A percentile compares a stretch with the other conserved stretches of the same genome.
Conservation (phyloP, 2,329 filamentous ascomycete species). For the Bretziella fagacearum region DNA sequence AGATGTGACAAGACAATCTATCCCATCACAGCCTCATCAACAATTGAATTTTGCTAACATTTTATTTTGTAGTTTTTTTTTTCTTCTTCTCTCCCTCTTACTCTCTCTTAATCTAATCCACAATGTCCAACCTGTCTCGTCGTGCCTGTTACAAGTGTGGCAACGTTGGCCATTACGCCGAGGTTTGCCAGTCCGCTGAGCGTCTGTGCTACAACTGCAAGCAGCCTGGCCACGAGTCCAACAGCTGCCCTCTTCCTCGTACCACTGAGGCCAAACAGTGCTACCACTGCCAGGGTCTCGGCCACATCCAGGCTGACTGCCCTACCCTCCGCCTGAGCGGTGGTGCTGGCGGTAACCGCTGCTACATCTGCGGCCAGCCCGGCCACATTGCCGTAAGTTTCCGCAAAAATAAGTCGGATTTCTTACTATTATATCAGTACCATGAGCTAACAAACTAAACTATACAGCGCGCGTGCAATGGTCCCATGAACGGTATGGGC, state of each 20-base stretch:
- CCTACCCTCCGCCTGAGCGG: conserved; percentile 86
- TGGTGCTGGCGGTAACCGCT: conserved; percentile 65
- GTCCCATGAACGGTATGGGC: conserved; percentile 52
- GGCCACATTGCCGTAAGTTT: conserved; percentile 72
- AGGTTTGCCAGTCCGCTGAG: conserved; percentile 96
- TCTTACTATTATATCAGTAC: no score
- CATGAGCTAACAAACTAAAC: conserved; percentile 4
- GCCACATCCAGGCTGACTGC: conserved; percentile 97
- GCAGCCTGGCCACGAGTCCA: conserved; percentile 91
- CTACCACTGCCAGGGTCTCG: conserved; percentile 97
- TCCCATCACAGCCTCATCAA: no score
- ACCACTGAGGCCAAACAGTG: conserved; percentile 99
- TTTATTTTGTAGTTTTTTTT: background rate
- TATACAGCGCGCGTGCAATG: conserved; percentile 55
- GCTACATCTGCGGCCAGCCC: conserved; percentile 89
- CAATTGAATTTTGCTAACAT: conserved; percentile 6
- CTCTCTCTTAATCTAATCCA: no score
- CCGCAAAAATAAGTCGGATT: no score
- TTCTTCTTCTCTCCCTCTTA: conserved; percentile 16
- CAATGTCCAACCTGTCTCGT: conserved; percentile 65
- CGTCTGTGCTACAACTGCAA: conserved; percentile 99
- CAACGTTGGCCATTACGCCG: conserved; percentile 64
- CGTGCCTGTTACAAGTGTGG: conserved; percentile 72
- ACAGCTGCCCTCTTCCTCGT: conserved; percentile 87
- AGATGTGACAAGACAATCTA: no score